Conservation (phyloP, 2,329 filamentous ascomycete genomes). For the Fusarium sororula region DNA sequence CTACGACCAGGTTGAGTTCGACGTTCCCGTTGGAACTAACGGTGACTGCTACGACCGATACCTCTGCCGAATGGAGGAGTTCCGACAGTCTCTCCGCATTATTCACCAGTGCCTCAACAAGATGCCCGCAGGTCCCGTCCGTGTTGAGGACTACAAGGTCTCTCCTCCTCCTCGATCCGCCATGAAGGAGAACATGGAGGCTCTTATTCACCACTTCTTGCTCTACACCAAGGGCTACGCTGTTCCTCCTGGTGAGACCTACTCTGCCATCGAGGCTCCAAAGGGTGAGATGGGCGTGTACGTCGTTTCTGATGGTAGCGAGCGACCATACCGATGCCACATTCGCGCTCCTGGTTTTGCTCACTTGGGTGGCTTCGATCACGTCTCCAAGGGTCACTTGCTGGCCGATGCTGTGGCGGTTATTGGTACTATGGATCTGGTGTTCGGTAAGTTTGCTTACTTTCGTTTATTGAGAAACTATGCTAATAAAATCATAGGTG, state of each 20-base stretch:
- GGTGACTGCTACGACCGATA: slow-evolving; percentile 99
- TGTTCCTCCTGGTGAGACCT: slow-evolving; percentile 96
- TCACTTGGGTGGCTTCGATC: slow-evolving; percentile 93
- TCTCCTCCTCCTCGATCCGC: slow-evolving; percentile 92
- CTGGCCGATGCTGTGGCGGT: slow-evolving; percentile 96
- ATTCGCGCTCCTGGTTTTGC: slow-evolving; percentile 97
- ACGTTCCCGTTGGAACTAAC: slow-evolving; percentile 94
- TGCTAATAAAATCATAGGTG: slow-evolving; percentile 59
- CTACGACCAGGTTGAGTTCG: slow-evolving; percentile 97
- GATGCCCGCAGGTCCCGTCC: slow-evolving; percentile 94
- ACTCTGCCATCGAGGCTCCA: slow-evolving; percentile 97
- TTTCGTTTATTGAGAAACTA: background rate
- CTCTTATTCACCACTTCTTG: slow-evolving; percentile 98
- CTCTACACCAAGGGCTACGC: slow-evolving; percentile 99
- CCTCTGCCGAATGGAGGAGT: slow-evolving; percentile 99
- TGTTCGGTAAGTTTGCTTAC: slow-evolving; percentile 73
- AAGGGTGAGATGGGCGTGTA: slow-evolving; percentile 99
- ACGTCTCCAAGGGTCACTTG: slow-evolving; percentile 90
- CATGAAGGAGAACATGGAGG: slow-evolving; percentile 99
- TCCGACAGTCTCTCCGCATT: slow-evolving; percentile 96
- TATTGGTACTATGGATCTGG: slow-evolving; percentile 89
- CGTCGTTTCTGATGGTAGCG: slow-evolving; percentile 93
- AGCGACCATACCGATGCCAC: slow-evolving; percentile 97
- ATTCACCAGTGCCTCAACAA: slow-evolving; percentile 99
- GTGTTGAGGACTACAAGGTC: slow-evolving; percentile 99